phyloP scores from a whole-genome alignment of 208 protist genomes.

The Crithidia mellificae region DNA sequence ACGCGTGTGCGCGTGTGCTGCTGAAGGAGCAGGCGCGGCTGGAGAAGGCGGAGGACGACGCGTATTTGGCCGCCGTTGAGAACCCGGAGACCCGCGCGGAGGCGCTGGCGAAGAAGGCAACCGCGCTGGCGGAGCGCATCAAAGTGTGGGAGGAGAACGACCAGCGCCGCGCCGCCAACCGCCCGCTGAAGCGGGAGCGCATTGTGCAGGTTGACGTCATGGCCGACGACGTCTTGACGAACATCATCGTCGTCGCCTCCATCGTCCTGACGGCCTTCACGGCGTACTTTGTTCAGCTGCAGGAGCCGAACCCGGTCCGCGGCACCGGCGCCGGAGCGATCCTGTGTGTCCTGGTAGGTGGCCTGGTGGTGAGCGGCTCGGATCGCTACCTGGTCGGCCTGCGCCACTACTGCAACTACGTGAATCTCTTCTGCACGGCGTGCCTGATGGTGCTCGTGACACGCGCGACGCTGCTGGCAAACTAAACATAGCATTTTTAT shows the following conservation, averaged over 20 bases:
- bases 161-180: slow-evolving; percentile 27
- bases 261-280: slow-evolving; percentile 33
- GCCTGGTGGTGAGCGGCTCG: slow-evolving; percentile 32
- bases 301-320: slow-evolving; percentile 53
- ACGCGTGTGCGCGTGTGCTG: slow-evolving; percentile 36
- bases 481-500: slow-evolving; percentile 5
- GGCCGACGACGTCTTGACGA: slow-evolving; percentile 49
- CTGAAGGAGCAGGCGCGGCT: slow-evolving; percentile 23
- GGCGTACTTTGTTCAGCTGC: slow-evolving; percentile 31
- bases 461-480: slow-evolving; percentile 25
- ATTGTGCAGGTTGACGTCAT: slow-evolving; percentile 34
- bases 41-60: slow-evolving; percentile 23
- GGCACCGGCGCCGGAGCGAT: slow-evolving; percentile 37
- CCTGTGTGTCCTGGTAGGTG: slow-evolving; percentile 38
- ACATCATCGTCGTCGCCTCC: slow-evolving; percentile 41
- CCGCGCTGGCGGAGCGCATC: slow-evolving; percentile 21
- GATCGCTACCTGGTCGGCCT: slow-evolving; percentile 25
- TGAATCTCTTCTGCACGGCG: slow-evolving; percentile 19
- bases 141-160: slow-evolving; percentile 42
- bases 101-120: slow-evolving; percentile 19
- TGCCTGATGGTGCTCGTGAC: slow-evolving; percentile 16
- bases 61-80: slow-evolving; percentile 8
- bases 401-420: slow-evolving; percentile 32
- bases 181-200: slow-evolving; percentile 27
- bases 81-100: slow-evolving; percentile 21